Evolutionary conservation across 345 rosid genomes (phyloP).

Genomic region (Heritiera fomes): DNA sequence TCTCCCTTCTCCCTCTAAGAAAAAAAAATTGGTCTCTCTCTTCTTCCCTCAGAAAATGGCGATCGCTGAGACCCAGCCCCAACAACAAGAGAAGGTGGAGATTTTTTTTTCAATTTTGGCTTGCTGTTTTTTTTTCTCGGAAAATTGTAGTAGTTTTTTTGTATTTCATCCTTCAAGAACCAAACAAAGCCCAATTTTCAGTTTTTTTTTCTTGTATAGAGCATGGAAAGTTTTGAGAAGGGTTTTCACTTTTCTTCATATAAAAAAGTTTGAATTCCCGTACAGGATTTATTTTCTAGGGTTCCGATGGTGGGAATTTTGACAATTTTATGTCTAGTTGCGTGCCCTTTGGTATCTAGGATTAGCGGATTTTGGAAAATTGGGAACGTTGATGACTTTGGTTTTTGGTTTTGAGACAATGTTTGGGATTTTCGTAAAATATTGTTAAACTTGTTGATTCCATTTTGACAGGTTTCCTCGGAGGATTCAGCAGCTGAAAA

Average conservation of each 20-base stretch:
- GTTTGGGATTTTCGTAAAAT: background rate
- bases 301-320: conserved; percentile 2
- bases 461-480: conserved; percentile 51
- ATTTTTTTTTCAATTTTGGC: conserved; percentile 6
- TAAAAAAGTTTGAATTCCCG: background rate
- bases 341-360: conserved; percentile 6
- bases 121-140: background rate
- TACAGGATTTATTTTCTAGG: background rate
- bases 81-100: conserved; percentile 56
- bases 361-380: background rate
- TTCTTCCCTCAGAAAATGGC: conserved; percentile 45
- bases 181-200: background rate
- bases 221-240: background rate
- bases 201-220: background rate
- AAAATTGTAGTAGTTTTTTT: background rate
- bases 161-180: background rate
- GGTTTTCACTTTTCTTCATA: background rate
- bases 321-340: background rate
- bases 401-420: background rate
- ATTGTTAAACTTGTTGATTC: conserved; percentile 1
- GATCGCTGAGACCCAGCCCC: conserved; percentile 62
- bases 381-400: background rate
- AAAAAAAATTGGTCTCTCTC: conserved; percentile 2
- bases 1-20: conserved; percentile 10
- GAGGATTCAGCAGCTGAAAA: conserved; percentile 55